Conservation (phyloP, 225 moss, liverwort and hornwort species). For the Climacium dendroides region DNA sequence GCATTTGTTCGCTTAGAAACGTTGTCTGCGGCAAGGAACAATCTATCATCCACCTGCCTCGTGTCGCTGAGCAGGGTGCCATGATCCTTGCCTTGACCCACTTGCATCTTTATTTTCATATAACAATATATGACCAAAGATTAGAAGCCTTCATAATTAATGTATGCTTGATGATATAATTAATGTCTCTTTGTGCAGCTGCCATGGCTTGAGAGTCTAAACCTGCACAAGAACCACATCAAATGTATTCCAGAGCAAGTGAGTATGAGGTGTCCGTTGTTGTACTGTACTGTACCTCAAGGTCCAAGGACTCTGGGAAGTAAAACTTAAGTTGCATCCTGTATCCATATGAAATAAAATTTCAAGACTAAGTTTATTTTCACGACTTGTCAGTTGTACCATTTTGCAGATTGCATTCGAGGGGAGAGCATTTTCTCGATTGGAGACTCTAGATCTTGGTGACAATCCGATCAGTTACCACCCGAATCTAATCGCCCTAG, state of each 20-base stretch:
- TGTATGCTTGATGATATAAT: neutral
- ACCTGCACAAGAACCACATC: slow-evolving; percentile 18
- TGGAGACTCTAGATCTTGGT: slow-evolving; percentile 12
- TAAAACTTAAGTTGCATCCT: neutral
- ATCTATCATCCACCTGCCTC: slow-evolving; percentile 9
- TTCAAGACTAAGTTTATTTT: too few relatives aligned
- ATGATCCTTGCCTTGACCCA: neutral
- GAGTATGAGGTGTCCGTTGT: neutral
- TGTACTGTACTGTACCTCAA: neutral
- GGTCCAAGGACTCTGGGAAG: neutral
- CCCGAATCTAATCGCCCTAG: slow-evolving; percentile 4
- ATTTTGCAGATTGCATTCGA: neutral
- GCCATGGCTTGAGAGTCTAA: slow-evolving; percentile 20
- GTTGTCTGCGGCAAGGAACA: slow-evolving; percentile 13
- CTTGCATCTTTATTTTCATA: too few relatives aligned
- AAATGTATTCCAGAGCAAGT: slow-evolving; percentile 20
- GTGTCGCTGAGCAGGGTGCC: slow-evolving; percentile 15
- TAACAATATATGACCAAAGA: neutral
- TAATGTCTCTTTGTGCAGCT: neutral
- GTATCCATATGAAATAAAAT: too few relatives aligned
- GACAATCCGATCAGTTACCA: slow-evolving; percentile 16
- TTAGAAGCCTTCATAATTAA: neutral
- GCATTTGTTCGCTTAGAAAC: slow-evolving; percentile 22
- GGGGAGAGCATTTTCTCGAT: slow-evolving; percentile 8
- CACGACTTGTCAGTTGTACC: neutral